Evolutionary conservation across 164 flowering plant species (phyloP), one percentile per base, ranked within the genome.

Genomic region (Cinnamomum chago): DNA sequence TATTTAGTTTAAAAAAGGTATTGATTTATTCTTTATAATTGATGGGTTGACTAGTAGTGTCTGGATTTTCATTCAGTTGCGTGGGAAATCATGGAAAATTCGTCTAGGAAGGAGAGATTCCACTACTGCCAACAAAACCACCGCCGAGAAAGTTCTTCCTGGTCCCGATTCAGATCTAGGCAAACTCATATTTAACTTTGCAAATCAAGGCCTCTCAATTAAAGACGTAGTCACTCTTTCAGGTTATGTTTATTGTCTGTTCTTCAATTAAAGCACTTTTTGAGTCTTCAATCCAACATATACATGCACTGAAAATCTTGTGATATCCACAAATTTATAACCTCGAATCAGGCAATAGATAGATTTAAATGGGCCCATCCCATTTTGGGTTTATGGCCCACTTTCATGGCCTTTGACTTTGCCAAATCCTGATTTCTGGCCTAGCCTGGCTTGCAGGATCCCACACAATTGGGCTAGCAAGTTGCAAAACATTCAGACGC

Each of bases 61-160:
- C 28, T 66, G 27, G 69, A 18, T 13, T 30, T 28, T 58, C 35
- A 3, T 64, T 70, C 71, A 81, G 83, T 75, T 79, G 69, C 84
- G 86, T 15, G 88, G 89, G 17, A 85, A 86, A 13, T 67, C 83
- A n/a, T 88, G 90, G 90, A 65, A 73, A 1, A 88, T 88, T 58
- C 76, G 70, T 55, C 80, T 84, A n/a, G 90, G 90, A 27, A 74
- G 89, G 70, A 83, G 83, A 70, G 90, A 87, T 62, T 82, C 89
- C 1, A 83, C 75, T 4, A 83, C 82, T 10, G 79, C 88, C 23
- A 82, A 75, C 72, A 60, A 20, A 18, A 25, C 73, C 3, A 47
- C 27, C 28, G 90, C 90, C 0, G 62, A 73, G 12, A 72, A 28
- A 3, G 74, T 76, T 12, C 83, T 87, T 65, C 89, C 89, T 1